Evolutionary conservation across 306 rosid species (phyloP), one percentile per base, ranked within the genome.

Genomic region (Vachellia collinsii): DNA sequence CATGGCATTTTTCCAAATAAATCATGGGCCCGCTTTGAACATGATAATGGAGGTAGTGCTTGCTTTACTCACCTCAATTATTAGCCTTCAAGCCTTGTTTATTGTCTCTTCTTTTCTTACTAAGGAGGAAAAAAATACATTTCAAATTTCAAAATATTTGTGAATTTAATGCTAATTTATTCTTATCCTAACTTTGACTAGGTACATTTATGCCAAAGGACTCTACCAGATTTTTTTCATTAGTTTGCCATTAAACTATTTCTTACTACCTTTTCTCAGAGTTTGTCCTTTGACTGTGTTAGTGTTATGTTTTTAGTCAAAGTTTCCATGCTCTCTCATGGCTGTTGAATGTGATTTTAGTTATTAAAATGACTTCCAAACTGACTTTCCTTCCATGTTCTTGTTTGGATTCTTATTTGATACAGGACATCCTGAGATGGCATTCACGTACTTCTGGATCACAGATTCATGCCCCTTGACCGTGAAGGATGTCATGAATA

Each of bases 1-100:
- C 99, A 95, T 81, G 99, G 98, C 79, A 95, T 95, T 75, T 95
- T 95, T 70, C 99, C 99, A 72, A 93, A 88, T 71, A 90, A 86
- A 77, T 93, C 99, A 16, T 95, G 99, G 99, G 89, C 87, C 44
- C 98, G 98, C 80, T 95, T 95, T 82, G 34, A 77, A 78, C 90
- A 79, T 39, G 97, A 93, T 72, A 76, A 88, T 81, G 94, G 90
- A 82, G 99, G 99, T 95, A 89, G 6, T 70, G 54, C 80, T 75
- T 54, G 20, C 80, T 88, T 71, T 58, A 25, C 77, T 76, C 79
- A 53, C 14, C 62, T 83, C 39, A 51, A 29, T 70, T 41, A 17
- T 34, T 50, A 50, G 37, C 38, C 54, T 47, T 13, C 7, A 62
- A 70, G 56, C 48, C 77, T 66, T 41, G 65, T 70, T 62, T 51